Conservation (phyloP, 106 monocot species). For the Allium cepa region DNA sequence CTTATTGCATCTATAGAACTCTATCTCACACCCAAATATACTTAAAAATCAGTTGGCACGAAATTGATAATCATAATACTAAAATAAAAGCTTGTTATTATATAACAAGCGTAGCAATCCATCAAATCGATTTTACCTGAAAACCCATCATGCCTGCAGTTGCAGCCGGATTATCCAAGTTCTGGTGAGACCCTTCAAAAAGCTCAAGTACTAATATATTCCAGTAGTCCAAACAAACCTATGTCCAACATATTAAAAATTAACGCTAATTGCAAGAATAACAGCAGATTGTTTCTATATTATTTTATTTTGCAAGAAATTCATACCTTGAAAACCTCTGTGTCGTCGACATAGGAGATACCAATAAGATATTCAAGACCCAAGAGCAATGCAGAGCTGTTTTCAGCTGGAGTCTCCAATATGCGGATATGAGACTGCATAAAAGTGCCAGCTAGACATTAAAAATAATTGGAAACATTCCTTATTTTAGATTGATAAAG, state of each 20-base stretch:
- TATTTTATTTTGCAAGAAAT: background rate
- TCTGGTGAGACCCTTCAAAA: constrained; percentile 74
- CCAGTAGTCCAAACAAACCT: constrained; percentile 99
- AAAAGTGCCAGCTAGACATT: background rate
- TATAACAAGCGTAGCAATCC: background rate
- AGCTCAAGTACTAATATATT: constrained; percentile 78
- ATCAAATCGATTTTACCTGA: constrained; percentile 38
- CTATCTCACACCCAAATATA: too few species aligned
- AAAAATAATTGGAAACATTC: too few species aligned
- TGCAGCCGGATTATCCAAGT: constrained; percentile 68
- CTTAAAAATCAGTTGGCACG: too few species aligned
- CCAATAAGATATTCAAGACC: constrained; percentile 97
- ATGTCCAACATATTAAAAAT: background rate
- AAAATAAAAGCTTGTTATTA: background rate
- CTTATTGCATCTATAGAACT: too few species aligned
- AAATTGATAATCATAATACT: background rate
- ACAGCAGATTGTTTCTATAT: background rate
- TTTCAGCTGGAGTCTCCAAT: constrained; percentile 70
- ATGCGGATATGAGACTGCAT: constrained; percentile 85
- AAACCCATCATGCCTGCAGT: constrained; percentile 81
- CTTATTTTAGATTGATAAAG: too few species aligned
- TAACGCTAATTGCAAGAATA: background rate
- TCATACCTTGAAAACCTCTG: constrained; percentile 96
- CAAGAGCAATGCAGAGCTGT: constrained; percentile 49
- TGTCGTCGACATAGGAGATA: constrained; percentile 99